Base-by-base conservation (phyloP, 2,329 filamentous ascomycete species). In the Allantophomopsis cytisporea region DNA sequence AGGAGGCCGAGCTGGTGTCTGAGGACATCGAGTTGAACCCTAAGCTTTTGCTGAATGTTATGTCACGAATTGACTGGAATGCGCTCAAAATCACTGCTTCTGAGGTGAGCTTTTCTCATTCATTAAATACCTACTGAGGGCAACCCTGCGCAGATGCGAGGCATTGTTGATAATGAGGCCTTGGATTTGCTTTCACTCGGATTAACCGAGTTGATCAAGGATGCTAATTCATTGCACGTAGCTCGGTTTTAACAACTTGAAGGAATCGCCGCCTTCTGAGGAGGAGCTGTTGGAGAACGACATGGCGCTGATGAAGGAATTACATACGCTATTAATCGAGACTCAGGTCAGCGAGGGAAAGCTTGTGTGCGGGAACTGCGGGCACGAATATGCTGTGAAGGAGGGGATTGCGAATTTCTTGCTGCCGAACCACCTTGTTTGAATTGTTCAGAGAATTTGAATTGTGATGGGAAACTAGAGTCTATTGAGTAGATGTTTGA, bases 371-470 rank as follows among this genome's bases (percentile, higher is more conserved):
- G 87, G 76, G 36, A 83, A 83, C 60, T 98, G 91, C 57, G 85
- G 83, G 36, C 89, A 96, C 57, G 85, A 94, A 65, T 98, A 96
- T 61, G 78, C 78, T 43, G 80, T 98, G 46, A 88, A 91, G 57
- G 89, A 98, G 62, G 91, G 91, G 5, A 94, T 96, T 59, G 86
- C 87, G 43, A 96, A 96, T 61, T 98, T 98, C 54, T 63, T 98
- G 56, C 63, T 98, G 50, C 91, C 91, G 11, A 91, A 83, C 53
- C 91, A 98, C 65, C 63, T 98, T 60, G 91, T 88, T 28, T 73
- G 56, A 65, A 11, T 3, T 28, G 23, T 8, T 3, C 5, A 8
- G 11, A 28, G 7, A 28, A 11, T 34, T 39, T 33, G 37, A 34
- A 18, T 5, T n/a, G 32, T n/a, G 21, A n/a, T 38, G 35, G n/a